phyloP scores from a whole-genome alignment of 2,329 filamentous ascomycete species.

The Claviceps cyperi region DNA sequence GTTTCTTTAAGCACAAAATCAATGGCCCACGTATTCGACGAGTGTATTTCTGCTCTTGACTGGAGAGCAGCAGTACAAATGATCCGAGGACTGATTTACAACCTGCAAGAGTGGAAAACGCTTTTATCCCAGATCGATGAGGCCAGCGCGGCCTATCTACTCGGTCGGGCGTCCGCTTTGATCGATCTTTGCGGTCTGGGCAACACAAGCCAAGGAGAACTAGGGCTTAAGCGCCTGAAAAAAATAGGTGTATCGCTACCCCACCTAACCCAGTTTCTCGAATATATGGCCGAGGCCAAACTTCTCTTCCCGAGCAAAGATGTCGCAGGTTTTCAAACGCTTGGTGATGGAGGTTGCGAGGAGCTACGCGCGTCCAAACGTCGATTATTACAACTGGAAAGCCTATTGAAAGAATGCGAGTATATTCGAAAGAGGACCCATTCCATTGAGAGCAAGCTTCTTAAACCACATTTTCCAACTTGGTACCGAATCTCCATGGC shows the following conservation, averaged over 20 bases:
- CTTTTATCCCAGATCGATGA: slow-evolving; percentile 12
- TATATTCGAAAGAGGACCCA: slow-evolving; percentile 14
- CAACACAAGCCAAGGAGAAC: neutral
- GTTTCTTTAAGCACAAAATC: slow-evolving; percentile 18
- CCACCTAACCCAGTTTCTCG: slow-evolving; percentile 12
- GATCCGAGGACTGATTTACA: slow-evolving; percentile 15
- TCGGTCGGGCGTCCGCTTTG: slow-evolving; percentile 19
- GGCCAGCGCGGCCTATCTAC: slow-evolving; percentile 12
- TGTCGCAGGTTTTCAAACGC: neutral
- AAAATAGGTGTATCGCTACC: slow-evolving; percentile 14
- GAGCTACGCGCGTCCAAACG: slow-evolving; percentile 9
- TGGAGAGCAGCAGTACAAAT: slow-evolving; percentile 21
- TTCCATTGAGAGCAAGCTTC: slow-evolving; percentile 22
- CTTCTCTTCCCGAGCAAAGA: slow-evolving; percentile 4
- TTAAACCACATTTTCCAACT: slow-evolving; percentile 16
- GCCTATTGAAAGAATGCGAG: slow-evolving; percentile 19
- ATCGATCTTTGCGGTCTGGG: slow-evolving; percentile 23
- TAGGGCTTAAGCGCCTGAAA: slow-evolving; percentile 8
- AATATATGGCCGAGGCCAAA: slow-evolving; percentile 9
- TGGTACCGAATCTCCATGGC: slow-evolving; percentile 18
- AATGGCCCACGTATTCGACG: slow-evolving; percentile 25
- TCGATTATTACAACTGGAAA: slow-evolving; percentile 20
- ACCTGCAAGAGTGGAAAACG: slow-evolving; percentile 13
- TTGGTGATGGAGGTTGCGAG: neutral
- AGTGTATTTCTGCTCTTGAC: slow-evolving; percentile 27